These are phyloP conservation scores for Coccinonectria pachysandricola DNA, from an alignment of 2,329 filamentous ascomycete species.

Conservation along the genomic window DNA sequence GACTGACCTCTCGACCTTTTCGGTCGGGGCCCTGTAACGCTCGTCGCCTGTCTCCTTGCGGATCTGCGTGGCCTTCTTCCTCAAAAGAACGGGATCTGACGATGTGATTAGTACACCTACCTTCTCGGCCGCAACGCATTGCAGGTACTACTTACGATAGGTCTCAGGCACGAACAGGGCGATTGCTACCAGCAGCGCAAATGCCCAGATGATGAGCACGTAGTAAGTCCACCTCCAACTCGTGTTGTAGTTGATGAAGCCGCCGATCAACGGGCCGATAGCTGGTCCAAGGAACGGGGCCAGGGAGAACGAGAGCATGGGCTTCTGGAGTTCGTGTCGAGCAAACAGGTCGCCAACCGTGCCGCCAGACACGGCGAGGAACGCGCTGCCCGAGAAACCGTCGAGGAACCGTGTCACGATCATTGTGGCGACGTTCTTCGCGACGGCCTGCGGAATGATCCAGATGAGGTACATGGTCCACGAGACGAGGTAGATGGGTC, in stretches of 20 bases:
- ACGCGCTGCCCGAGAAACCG: slow-evolving; percentile 59
- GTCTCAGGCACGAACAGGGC: slow-evolving; percentile 75
- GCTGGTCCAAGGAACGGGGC: slow-evolving; percentile 54
- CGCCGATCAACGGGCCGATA: slow-evolving; percentile 54
- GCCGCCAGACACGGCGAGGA: slow-evolving; percentile 67
- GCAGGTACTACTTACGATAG: slow-evolving; percentile 48
- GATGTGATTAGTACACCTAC: too few species aligned
- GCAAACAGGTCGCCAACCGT: slow-evolving; percentile 75
- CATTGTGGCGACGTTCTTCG: slow-evolving; percentile 73
- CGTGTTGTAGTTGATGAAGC: slow-evolving; percentile 70
- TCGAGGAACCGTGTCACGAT: slow-evolving; percentile 69
- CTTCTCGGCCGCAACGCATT: too few species aligned
- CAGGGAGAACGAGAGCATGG: slow-evolving; percentile 73
- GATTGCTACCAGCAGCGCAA: slow-evolving; percentile 52
- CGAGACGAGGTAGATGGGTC: slow-evolving; percentile 68
- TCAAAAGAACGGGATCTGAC: slow-evolving; percentile 57
- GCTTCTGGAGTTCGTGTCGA: slow-evolving; percentile 57
- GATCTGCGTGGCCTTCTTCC: slow-evolving; percentile 58
- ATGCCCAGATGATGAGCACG: slow-evolving; percentile 72
- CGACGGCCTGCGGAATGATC: slow-evolving; percentile 71
- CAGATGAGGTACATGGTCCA: slow-evolving; percentile 69
- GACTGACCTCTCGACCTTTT: slow-evolving; percentile 61
- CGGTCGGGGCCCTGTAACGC: slow-evolving; percentile 66
- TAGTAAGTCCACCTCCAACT: slow-evolving; percentile 81
- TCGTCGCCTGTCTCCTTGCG: slow-evolving; percentile 70